Evolutionary conservation across 2,329 filamentous ascomycete genomes (phyloP).

Genomic region (Apiospora malaysiana): DNA sequence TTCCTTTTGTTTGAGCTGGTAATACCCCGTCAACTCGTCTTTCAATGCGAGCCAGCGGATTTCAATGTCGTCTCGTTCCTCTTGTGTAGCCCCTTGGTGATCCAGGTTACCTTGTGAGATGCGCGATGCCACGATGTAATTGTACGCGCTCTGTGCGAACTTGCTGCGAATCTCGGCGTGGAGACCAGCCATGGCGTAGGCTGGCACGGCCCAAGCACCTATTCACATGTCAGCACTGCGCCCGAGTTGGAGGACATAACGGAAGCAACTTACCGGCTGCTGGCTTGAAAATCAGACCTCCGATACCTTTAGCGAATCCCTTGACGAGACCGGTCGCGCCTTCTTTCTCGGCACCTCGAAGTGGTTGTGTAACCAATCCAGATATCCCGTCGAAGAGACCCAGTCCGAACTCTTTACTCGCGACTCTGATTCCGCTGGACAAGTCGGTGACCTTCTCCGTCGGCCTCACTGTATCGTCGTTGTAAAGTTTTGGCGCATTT

Average conservation of each 20-base stretch:
- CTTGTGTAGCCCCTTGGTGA: conserved; percentile 55
- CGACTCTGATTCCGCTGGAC: conserved; percentile 76
- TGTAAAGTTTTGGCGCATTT: conserved; percentile 84
- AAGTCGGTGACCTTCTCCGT: conserved; percentile 80
- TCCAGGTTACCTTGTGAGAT: conserved; percentile 78
- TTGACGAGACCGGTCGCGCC: conserved; percentile 72
- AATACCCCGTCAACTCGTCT: conserved; percentile 65
- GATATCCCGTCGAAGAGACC: conserved; percentile 84
- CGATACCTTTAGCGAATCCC: conserved; percentile 82
- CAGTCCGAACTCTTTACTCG: conserved; percentile 77
- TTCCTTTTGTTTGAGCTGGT: conserved; percentile 57
- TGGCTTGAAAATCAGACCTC: conserved; percentile 82
- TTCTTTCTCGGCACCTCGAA: conserved; percentile 70
- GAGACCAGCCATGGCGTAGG: conserved; percentile 82
- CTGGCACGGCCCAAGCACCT: conserved; percentile 74
- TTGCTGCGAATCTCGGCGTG: conserved; percentile 77
- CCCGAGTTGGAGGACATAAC: neutral
- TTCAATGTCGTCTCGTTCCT: conserved; percentile 70
- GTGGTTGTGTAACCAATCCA: conserved; percentile 79
- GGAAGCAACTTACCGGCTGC: conserved; percentile 64
- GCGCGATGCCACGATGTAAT: conserved; percentile 80
- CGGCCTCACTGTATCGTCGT: conserved; percentile 81
- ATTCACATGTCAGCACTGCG: conserved; percentile 20
- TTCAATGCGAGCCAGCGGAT: conserved; percentile 67
- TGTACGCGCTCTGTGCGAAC: conserved; percentile 73